Conservation (phyloP, 2,329 filamentous ascomycete species). For the Alternaria postmessia region DNA sequence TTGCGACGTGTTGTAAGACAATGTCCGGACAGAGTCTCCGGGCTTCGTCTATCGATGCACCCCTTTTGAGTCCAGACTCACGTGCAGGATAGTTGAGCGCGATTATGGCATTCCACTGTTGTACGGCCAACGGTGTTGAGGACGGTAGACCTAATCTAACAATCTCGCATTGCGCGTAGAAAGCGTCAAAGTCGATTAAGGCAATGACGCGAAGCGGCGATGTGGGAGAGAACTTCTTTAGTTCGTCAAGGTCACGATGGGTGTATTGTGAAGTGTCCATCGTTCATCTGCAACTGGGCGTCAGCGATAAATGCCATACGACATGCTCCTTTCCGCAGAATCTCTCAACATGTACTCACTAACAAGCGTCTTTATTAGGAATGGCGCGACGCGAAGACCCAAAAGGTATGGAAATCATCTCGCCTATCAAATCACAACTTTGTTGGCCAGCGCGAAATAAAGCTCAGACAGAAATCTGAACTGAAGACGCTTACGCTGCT, state of each 20-base stretch:
- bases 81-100: slow-evolving; percentile 95
- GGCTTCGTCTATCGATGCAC: slow-evolving; percentile 81
- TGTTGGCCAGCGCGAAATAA: no score
- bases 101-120: slow-evolving; percentile 94
- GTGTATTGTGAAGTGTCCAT: background rate
- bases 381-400: background rate
- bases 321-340: background rate
- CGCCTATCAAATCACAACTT: background rate
- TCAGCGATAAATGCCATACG: background rate
- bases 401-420: background rate
- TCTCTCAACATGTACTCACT: background rate
- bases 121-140: slow-evolving; percentile 85
- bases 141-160: slow-evolving; percentile 78
- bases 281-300: background rate
- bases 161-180: slow-evolving; percentile 95
- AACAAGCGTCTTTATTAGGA: background rate
- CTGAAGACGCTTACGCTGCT: no score
- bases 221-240: background rate
- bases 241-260: background rate
- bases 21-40: slow-evolving; percentile 85
- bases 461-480: no score
- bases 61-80: slow-evolving; percentile 77
- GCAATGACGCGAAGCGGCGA: slow-evolving; percentile 83
- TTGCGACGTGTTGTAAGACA: slow-evolving; percentile 90
- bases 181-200: slow-evolving; percentile 94